phyloP scores from a whole-genome alignment of 805 yeast species.

The Sugiyamaella boreocaroliniensis region DNA sequence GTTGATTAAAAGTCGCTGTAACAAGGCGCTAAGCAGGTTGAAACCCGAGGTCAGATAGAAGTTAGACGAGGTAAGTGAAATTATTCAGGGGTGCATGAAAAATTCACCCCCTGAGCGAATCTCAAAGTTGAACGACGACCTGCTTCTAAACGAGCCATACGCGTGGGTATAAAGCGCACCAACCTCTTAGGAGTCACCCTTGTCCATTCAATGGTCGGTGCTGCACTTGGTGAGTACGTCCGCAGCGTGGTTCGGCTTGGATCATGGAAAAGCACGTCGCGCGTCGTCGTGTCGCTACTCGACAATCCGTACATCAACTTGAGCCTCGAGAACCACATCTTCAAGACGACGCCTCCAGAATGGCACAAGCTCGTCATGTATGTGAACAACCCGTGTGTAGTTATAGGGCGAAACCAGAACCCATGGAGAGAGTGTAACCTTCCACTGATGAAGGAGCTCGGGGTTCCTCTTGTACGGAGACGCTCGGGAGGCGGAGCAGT shows the following conservation, averaged over 20 bases:
- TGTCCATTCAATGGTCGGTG: background rate
- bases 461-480: conserved; percentile 68
- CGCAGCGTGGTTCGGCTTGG: background rate
- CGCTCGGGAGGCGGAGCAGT: conserved; percentile 95
- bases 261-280: background rate
- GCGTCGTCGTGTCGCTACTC: conserved; percentile 49
- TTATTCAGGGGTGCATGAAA: no score
- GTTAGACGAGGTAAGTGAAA: no score
- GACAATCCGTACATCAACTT: conserved; percentile 67
- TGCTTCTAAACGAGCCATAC: background rate
- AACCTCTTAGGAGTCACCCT: background rate
- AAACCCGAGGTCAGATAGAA: no score
- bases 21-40: no score
- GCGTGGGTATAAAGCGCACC: background rate
- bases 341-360: conserved; percentile 49
- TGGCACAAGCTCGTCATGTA: conserved; percentile 52
- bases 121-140: background rate
- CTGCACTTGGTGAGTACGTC: background rate
- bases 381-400: conserved; percentile 77
- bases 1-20: no score
- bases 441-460: conserved; percentile 41
- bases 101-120: background rate
- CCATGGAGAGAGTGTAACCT: conserved; percentile 84
- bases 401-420: conserved; percentile 91
- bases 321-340: conserved; percentile 76